phyloP scores from a whole-genome alignment of 441 rosid species.

The Theobroma grandiflorum region DNA sequence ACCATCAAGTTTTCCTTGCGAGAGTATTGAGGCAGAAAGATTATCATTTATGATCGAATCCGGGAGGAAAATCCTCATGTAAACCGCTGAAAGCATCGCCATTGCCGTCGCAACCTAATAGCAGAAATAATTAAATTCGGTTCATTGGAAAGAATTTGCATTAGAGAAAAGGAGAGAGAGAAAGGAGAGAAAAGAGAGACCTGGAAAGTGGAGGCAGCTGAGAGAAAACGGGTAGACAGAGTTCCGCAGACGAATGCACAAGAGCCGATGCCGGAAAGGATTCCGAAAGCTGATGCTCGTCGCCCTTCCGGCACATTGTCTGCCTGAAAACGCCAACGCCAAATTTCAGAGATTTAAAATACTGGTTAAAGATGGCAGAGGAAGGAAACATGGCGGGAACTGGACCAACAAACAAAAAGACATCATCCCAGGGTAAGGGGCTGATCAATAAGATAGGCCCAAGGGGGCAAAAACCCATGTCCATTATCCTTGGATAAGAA shows the following conservation, averaged over 20 bases:
- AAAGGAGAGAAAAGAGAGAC: slow-evolving; percentile 36
- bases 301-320: slow-evolving; percentile 69
- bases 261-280: slow-evolving; percentile 77
- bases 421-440: background rate
- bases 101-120: slow-evolving; percentile 61
- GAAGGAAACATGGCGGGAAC: background rate
- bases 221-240: slow-evolving; percentile 80
- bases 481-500: background rate
- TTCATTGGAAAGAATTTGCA: background rate
- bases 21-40: slow-evolving; percentile 49
- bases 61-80: slow-evolving; percentile 77
- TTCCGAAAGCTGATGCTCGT: slow-evolving; percentile 77
- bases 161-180: no score
- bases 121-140: background rate
- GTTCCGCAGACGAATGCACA: slow-evolving; percentile 84
- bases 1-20: slow-evolving; percentile 40
- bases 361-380: background rate
- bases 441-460: background rate
- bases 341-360: background rate
- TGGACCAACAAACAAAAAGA: background rate
- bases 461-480: background rate
- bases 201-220: slow-evolving; percentile 77
- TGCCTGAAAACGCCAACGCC: slow-evolving; percentile 51
- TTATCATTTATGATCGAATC: slow-evolving; percentile 52
- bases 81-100: slow-evolving; percentile 58